phyloP scores from a whole-genome alignment of 1,139 yeast species.

The Pneumocystis sp. region DNA sequence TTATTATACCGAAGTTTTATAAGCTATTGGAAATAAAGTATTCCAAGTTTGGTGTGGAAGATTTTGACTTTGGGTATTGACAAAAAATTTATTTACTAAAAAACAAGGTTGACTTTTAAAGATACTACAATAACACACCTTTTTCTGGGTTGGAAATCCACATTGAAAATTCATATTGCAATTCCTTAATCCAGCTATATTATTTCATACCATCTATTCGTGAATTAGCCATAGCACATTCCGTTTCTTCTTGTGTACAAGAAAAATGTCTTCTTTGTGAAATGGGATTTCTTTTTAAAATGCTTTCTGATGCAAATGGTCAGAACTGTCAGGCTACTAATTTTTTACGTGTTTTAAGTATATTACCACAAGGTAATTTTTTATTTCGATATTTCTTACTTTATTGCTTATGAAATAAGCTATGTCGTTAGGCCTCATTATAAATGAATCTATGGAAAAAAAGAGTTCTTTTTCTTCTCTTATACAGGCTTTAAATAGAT shows the following conservation, averaged over 20 bases:
- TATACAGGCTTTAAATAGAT: slow-evolving; percentile 44
- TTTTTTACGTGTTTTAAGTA: slow-evolving; percentile 37
- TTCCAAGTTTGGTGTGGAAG: slow-evolving; percentile 84
- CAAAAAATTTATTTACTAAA: background rate
- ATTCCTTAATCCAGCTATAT: slow-evolving; percentile 68
- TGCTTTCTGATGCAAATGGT: slow-evolving; percentile 73
- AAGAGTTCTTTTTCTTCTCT: slow-evolving; percentile 22
- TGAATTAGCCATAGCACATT: slow-evolving; percentile 43
- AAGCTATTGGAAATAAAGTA: slow-evolving; percentile 62
- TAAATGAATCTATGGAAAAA: slow-evolving; percentile 34
- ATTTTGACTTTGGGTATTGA: slow-evolving; percentile 58
- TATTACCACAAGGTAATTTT: background rate
- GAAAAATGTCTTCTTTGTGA: slow-evolving; percentile 45
- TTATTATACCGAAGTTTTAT: slow-evolving; percentile 26
- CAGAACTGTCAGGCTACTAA: slow-evolving; percentile 57
- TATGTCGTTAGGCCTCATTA: slow-evolving; percentile 27
- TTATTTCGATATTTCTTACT: background rate
- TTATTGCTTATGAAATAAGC: slow-evolving; percentile 21
- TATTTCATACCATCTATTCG: slow-evolving; percentile 61
- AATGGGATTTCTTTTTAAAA: slow-evolving; percentile 76
- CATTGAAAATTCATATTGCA: slow-evolving; percentile 65
- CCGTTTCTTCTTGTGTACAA: slow-evolving; percentile 42
- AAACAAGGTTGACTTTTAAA: background rate
- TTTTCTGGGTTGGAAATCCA: slow-evolving; percentile 85
- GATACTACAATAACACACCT: slow-evolving; percentile 54